Percentiles rank a stretch among this genome's conserved stretches.
phyloP scores from a whole-genome alignment of 2,329 filamentous ascomycete genomes.

The Chaetomiaceae sp. region DNA sequence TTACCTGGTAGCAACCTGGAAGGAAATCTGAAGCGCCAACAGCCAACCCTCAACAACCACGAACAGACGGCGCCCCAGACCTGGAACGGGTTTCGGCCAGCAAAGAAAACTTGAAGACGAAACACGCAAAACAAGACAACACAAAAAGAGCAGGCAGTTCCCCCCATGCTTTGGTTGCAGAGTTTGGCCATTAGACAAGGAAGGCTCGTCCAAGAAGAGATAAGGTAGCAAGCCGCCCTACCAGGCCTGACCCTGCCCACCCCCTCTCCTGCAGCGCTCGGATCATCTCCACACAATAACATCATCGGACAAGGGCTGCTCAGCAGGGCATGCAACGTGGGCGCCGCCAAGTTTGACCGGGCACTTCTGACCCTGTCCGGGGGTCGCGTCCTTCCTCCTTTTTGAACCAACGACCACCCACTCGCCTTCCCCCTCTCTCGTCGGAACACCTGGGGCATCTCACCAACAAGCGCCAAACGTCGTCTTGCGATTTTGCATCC shows the following conservation, averaged over 20 bases:
- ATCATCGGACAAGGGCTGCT: slow-evolving; percentile 27
- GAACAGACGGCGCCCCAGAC: neutral
- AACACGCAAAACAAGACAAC: neutral
- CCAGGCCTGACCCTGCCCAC: neutral
- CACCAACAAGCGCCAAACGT: neutral
- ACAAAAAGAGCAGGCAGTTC: neutral
- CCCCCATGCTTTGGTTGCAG: no score
- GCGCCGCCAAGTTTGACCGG: slow-evolving; percentile 23
- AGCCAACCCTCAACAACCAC: neutral
- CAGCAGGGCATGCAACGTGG: slow-evolving; percentile 26
- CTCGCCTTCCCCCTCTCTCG: neutral
- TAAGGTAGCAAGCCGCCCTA: neutral
- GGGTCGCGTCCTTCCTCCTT: slow-evolving; percentile 13
- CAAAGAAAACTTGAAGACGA: neutral
- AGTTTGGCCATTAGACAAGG: neutral
- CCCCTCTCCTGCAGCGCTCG: slow-evolving; percentile 4
- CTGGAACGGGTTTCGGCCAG: neutral
- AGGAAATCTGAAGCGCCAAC: no score
- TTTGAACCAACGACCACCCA: slow-evolving; percentile 1
- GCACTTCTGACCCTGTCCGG: slow-evolving; percentile 16
- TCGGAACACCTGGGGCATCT: neutral
- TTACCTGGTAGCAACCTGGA: no score
- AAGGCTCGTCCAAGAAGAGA: neutral
- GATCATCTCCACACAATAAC: slow-evolving; percentile 26
- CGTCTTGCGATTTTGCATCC: neutral